Conservation (phyloP, 352 stramenopile genomes). For the Lagenidium giganteum region DNA sequence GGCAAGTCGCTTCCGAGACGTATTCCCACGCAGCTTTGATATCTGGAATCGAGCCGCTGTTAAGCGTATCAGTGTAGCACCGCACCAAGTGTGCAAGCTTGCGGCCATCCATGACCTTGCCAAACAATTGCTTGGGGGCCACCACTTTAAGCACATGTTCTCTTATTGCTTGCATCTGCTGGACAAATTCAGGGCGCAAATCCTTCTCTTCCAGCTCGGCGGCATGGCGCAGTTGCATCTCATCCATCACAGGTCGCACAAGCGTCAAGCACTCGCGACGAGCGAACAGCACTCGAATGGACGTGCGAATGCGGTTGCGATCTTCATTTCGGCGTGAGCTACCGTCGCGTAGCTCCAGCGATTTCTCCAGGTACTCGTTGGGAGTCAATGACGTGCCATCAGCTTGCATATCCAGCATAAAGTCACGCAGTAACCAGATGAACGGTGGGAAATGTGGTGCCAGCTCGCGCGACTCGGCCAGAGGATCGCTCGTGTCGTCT, state of each 20-base stretch:
- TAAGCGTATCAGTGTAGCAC: slow-evolving; percentile 78
- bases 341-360: slow-evolving; percentile 48
- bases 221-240: slow-evolving; percentile 52
- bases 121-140: slow-evolving; percentile 56
- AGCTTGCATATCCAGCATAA: slow-evolving; percentile 74
- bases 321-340: slow-evolving; percentile 45
- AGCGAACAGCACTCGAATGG: slow-evolving; percentile 66
- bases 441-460: slow-evolving; percentile 81
- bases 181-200: slow-evolving; percentile 76
- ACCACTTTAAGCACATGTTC: slow-evolving; percentile 43
- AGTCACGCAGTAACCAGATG: slow-evolving; percentile 78
- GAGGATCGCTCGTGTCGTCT: slow-evolving; percentile 13
- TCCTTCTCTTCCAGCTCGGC: slow-evolving; percentile 39
- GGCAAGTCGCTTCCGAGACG: slow-evolving; percentile 72
- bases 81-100: slow-evolving; percentile 57
- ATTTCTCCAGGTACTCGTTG: slow-evolving; percentile 77
- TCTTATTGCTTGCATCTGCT: slow-evolving; percentile 56
- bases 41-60: slow-evolving; percentile 66
- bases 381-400: slow-evolving; percentile 50
- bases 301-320: slow-evolving; percentile 61
- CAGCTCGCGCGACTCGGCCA: slow-evolving; percentile 42
- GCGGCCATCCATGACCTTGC: slow-evolving; percentile 53
- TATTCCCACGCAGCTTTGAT: slow-evolving; percentile 84
- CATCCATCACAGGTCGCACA: slow-evolving; percentile 68
- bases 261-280: slow-evolving; percentile 74